Conservation (phyloP, 208 protist genomes). For the Wallacemonas collosoma region DNA sequence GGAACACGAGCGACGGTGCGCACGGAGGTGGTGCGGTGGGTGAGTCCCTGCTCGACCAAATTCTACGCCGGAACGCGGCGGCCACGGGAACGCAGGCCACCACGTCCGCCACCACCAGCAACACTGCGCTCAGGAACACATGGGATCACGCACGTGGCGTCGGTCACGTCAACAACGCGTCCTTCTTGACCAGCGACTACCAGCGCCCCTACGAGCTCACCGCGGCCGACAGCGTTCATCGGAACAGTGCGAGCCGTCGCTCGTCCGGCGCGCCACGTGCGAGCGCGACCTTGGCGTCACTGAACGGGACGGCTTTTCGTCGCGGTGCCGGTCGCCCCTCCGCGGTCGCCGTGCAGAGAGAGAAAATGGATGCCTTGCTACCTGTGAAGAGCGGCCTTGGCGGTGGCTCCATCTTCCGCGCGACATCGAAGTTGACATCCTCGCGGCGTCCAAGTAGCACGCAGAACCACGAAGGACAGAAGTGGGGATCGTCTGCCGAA, state of each 20-base stretch:
- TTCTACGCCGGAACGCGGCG: background rate
- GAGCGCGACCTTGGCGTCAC: background rate
- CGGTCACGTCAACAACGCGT: background rate
- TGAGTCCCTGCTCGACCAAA: conserved; percentile 8
- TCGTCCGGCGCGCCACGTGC: background rate
- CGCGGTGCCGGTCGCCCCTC: background rate
- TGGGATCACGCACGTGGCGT: background rate
- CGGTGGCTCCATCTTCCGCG: background rate
- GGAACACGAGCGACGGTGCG: background rate
- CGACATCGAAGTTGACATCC: background rate
- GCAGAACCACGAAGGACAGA: too few species aligned
- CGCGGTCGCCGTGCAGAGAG: background rate
- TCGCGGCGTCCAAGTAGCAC: background rate
- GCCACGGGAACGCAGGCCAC: background rate
- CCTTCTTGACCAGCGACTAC: conserved; percentile 1
- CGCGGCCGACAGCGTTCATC: background rate
- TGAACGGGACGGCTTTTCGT: background rate
- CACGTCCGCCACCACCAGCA: background rate
- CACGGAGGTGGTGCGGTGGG: background rate
- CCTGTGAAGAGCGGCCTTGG: background rate
- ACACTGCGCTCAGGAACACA: background rate
- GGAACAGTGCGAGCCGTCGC: background rate
- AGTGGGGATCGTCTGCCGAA: too few species aligned
- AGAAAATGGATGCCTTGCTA: background rate
- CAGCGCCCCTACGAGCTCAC: conserved; percentile 3